Evolutionary conservation across 116 monocot genomes (phyloP), one percentile per base, ranked within the genome.

Genomic region (Cymodocea nodosa): DNA sequence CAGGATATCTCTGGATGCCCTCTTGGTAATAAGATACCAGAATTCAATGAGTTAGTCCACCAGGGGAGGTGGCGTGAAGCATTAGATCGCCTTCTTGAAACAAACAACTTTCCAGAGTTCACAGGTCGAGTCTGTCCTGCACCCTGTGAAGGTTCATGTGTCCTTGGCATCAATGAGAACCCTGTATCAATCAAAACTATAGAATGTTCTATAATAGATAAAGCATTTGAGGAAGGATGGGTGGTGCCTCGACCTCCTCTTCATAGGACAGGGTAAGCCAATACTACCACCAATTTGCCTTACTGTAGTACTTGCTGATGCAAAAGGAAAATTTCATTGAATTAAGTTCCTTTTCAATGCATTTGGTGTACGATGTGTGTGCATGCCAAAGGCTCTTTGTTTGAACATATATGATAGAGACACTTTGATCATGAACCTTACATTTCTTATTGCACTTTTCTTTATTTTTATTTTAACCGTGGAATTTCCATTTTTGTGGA

Each of bases 111-210:
- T 23, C 98, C 98, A 59, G 98, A 98, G 65, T 98, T 98, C 70
- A 98, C 98, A 16, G 98, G 98, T 3, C 82, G 98, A 36, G 98
- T 98, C 7, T 98, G 98, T 51, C 98, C 98, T 17, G 98, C 98
- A 37, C 98, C 98, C 30, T 98, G 98, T 68, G 98, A 98, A 77
- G 92, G 98, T 54, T 89, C 98, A 4, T 98, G 98, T 69, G 98
- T 98, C 62, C 92, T 98, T 63, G 98, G 98, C 68, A 98, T 98
- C 70, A 98, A 86, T 62, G 82, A 92, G 63, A 92, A 98, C 52
- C 92, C 98, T 39, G 98, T 98, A n/a, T 86, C 98, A 35, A 98
- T 98, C 56, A 98, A 98, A 84, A 92, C 84, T 68, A 92, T 98
- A n/a, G 98, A 98, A 58, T 98, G 98, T 23, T 70, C 92, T 25